Evolutionary conservation across 108 stramenopile genomes (phyloP).

Genomic region (Hondaea fermentalgiana): DNA sequence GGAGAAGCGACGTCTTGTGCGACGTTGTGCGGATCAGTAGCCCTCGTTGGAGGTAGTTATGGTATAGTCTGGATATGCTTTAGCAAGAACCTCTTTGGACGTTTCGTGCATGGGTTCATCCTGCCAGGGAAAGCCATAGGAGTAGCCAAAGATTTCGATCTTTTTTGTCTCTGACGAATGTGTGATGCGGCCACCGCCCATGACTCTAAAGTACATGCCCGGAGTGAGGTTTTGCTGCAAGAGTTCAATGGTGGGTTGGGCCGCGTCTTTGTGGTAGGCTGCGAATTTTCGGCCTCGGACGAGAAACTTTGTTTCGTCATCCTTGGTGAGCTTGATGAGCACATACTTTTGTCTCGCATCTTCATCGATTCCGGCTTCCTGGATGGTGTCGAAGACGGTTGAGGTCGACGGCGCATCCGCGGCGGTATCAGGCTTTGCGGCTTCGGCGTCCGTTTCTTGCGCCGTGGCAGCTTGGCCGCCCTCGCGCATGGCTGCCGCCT

Average conservation of each 20-base stretch:
- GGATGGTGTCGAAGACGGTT: background rate
- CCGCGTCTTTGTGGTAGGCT: constrained; percentile 11
- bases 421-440: too few relatives aligned
- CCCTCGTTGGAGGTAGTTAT: background rate
- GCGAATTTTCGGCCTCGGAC: background rate
- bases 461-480: background rate
- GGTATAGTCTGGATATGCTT: background rate
- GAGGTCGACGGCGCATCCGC: too few relatives aligned
- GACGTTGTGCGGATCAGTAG: background rate
- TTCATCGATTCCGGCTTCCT: background rate
- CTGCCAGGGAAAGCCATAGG: constrained; percentile 1
- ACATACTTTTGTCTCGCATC: constrained; percentile 3
- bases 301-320: background rate
- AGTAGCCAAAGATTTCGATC: background rate
- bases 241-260: background rate
- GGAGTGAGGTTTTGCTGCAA: background rate
- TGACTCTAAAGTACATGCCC: background rate
- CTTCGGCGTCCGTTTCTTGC: background rate
- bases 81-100: background rate
- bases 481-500: background rate
- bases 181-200: background rate
- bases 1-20: too few relatives aligned
- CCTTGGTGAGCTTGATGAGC: background rate
- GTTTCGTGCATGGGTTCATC: background rate
- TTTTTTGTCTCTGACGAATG: background rate